phyloP scores from a whole-genome alignment of 176 grass and related monocot species.

The Avena insularis region DNA sequence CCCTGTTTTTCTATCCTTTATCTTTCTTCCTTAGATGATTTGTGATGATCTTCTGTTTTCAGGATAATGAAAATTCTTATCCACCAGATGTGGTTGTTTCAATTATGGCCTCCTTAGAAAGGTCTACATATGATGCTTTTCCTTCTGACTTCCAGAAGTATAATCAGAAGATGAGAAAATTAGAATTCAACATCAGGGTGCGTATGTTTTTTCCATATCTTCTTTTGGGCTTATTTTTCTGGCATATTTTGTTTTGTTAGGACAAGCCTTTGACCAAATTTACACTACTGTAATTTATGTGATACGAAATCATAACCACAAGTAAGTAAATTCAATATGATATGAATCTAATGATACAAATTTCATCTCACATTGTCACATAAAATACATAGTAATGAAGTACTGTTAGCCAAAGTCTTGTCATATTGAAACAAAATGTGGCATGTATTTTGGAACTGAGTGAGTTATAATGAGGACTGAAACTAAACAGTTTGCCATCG shows the following conservation, averaged over 20 bases:
- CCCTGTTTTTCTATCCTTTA: not conserved
- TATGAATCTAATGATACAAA: not conserved
- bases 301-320: not conserved
- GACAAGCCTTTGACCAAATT: not conserved
- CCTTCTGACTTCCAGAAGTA: conserved; percentile 79
- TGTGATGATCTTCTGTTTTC: conserved; percentile 37
- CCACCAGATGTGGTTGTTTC: conserved; percentile 68
- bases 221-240: conserved; percentile 25
- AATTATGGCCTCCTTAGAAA: conserved; percentile 80
- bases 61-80: conserved; percentile 71
- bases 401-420: not conserved
- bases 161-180: conserved; percentile 98
- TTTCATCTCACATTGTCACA: not conserved
- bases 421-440: not conserved
- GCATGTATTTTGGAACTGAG: not conserved
- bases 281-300: not conserved
- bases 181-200: conserved; percentile 96
- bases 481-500: not conserved
- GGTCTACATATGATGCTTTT: conserved; percentile 66
- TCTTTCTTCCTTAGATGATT: conserved; percentile 12
- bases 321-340: not conserved
- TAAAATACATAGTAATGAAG: not conserved
- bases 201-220: conserved; percentile 11
- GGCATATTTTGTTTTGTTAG: not conserved
- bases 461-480: not conserved